Base-by-base conservation (phyloP, 2,329 filamentous ascomycete species). In the Periconia digitata region DNA sequence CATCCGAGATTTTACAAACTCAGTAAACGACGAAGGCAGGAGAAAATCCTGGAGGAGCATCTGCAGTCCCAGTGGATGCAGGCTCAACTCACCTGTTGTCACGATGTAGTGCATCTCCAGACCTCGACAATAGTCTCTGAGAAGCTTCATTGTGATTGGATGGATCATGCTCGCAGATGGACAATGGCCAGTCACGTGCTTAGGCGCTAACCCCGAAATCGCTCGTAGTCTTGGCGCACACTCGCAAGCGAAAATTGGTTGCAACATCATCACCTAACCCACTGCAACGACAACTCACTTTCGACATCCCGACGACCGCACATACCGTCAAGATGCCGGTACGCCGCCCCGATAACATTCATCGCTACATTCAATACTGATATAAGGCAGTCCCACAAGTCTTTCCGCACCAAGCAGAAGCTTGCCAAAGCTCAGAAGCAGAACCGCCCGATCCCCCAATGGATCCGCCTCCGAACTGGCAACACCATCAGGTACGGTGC, bases 341-440 rank as follows among this genome's bases (percentile, higher is more conserved):
- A 71, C 51, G 67, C 52, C 53, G 43, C 51, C 50, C 40, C 20
- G 34, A 40, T 44, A 36, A 39, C 22, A 35, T 13, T 43, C 13
- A 24, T 16, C 43, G 10, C 18, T 16, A 27, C 6, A 41, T 15
- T 18, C 23, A 29, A 16, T 50, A 46, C 51, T 63, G 46, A 63
- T 48, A 42, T 13, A 36, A 35, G 27, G 75, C 77, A 97, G 92
- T 92, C 88, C 87, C 91, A 99, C 84, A 99, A 99, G 88, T 90
- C 92, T 77, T 99, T 99, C 91, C 89, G 92, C 79, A 96, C 92
- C 81, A 99, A 99, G 92, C 89, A 95, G 81, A 99, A 99, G 94
- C 91, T 99, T 83, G 94, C 94, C 76, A 96, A 92, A 85, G 94
- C 94, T 77, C 92, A 97, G 85, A 97, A 96, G 87, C 92, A 97